These are phyloP conservation scores for Aspergillus sparsus DNA, from an alignment of 495 filamentous ascomycete species.

Conservation along the genomic window DNA sequence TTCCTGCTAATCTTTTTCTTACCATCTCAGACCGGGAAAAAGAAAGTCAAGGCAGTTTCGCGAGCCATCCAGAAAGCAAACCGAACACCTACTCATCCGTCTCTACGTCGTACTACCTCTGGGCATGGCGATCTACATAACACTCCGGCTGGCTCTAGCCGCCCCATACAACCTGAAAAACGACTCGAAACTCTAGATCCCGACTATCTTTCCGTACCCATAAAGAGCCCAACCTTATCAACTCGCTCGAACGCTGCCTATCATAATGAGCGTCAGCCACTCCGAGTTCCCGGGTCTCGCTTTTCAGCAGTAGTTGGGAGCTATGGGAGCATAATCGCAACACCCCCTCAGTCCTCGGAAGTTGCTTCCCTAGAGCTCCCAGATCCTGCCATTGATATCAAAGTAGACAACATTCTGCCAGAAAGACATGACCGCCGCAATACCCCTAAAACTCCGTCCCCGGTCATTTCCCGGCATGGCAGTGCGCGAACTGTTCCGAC, in stretches of 20 bases:
- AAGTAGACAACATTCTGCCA: conserved; percentile 33
- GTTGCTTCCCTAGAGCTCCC: conserved; percentile 66
- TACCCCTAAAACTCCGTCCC: conserved; percentile 29
- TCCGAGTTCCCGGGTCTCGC: conserved; percentile 41
- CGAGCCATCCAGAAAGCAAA: conserved; percentile 63
- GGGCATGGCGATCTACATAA: conserved; percentile 14
- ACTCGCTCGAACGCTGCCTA: conserved; percentile 32
- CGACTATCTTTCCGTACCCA: conserved; percentile 18
- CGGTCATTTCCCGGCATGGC: conserved; percentile 30
- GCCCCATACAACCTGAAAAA: conserved; percentile 24
- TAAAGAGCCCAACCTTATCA: conserved; percentile 18
- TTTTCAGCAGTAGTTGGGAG: conserved; percentile 43
- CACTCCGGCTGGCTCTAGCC: conserved; percentile 17
- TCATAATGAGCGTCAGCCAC: conserved; percentile 39
- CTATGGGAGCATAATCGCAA: conserved; percentile 77
- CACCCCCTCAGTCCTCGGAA: conserved; percentile 54
- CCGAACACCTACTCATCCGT: conserved; percentile 52
- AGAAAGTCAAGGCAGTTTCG: conserved; percentile 80
- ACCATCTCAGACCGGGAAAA: conserved; percentile 66
- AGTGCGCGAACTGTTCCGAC: conserved; percentile 19
- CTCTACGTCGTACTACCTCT: conserved; percentile 30
- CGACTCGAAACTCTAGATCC: conserved; percentile 26
- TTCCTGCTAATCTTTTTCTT: conserved; percentile 4
- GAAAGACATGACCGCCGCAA: conserved; percentile 22
- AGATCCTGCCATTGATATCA: conserved; percentile 65